Conservation (phyloP, 805 yeast genomes). For the Ogataea ramenticola region DNA sequence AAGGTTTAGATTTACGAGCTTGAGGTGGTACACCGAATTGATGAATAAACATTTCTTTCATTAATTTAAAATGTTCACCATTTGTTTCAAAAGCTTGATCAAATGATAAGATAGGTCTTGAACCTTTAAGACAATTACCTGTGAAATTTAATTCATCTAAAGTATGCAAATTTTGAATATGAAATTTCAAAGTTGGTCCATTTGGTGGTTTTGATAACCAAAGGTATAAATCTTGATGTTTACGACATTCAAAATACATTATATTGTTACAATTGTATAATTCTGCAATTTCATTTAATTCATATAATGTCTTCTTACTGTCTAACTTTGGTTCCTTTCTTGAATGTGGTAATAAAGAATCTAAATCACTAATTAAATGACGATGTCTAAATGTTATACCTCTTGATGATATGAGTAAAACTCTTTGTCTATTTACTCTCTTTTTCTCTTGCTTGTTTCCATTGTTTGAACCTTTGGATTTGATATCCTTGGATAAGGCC, state of each 20-base stretch:
- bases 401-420: conserved; percentile 83
- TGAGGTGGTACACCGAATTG: conserved; percentile 93
- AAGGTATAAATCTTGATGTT: conserved; percentile 88
- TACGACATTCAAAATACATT: conserved; percentile 90
- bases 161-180: conserved; percentile 90
- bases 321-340: conserved; percentile 96
- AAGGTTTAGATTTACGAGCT: conserved; percentile 90
- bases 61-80: conserved; percentile 59
- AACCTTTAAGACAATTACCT: conserved; percentile 92
- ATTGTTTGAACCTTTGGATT: conserved; percentile 11
- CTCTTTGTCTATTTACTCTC: conserved; percentile 81
- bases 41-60: conserved; percentile 79
- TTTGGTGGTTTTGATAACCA: conserved; percentile 97
- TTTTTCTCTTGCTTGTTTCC: conserved; percentile 38
- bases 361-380: conserved; percentile 79
- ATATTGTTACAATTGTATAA: conserved; percentile 95
- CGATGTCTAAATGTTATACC: conserved; percentile 96
- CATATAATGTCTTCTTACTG: conserved; percentile 80
- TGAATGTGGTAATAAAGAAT: conserved; percentile 81
- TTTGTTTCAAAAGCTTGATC: conserved; percentile 68
- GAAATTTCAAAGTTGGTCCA: conserved; percentile 94
- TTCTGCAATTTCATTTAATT: conserved; percentile 93
- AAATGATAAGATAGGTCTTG: conserved; percentile 88
- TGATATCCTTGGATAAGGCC: conserved; percentile 42
- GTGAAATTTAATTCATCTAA: conserved; percentile 94